These are phyloP conservation scores for Aspergillus funiculosus DNA, from an alignment of 495 filamentous ascomycete genomes.

Conservation along the genomic window DNA sequence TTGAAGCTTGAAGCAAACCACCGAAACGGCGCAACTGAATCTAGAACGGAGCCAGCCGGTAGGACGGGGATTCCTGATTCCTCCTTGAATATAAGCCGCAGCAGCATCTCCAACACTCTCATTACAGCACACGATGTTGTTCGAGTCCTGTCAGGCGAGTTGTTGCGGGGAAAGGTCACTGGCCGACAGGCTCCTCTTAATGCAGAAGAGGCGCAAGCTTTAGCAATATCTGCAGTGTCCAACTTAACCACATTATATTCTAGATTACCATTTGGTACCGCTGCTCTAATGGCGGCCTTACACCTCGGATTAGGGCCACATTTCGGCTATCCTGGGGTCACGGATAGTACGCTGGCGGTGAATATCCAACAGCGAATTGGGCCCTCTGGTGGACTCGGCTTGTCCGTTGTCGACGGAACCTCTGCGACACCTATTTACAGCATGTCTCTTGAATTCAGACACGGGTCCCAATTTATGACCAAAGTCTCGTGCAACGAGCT, in stretches of 20 bases:
- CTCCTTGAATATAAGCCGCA: constrained; percentile 10
- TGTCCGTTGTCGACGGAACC: background rate
- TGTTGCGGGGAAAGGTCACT: constrained; percentile 28
- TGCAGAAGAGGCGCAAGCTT: constrained; percentile 28
- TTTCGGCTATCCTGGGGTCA: constrained; percentile 28
- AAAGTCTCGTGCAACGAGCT: constrained; percentile 29
- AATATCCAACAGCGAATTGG: constrained; percentile 15
- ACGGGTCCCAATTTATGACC: constrained; percentile 24
- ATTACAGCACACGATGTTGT: constrained; percentile 35
- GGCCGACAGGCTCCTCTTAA: constrained; percentile 26
- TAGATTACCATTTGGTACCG: constrained; percentile 20
- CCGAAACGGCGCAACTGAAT: constrained; percentile 24
- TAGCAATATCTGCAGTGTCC: constrained; percentile 33
- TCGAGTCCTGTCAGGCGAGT: constrained; percentile 29
- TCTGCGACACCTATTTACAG: constrained; percentile 19
- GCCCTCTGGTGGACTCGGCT: background rate
- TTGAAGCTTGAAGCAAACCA: constrained; percentile 18
- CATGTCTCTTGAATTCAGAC: constrained; percentile 30
- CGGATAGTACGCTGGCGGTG: constrained; percentile 22
- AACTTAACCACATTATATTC: constrained; percentile 28
- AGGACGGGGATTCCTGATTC: constrained; percentile 9
- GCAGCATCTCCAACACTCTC: constrained; percentile 8
- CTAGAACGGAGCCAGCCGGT: constrained; percentile 18
- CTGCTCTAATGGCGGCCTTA: constrained; percentile 26
- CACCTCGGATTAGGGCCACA: constrained; percentile 38